Evolutionary conservation across 2,329 filamentous ascomycete species (phyloP).

Genomic region (Bipolaris sorokiniana): DNA sequence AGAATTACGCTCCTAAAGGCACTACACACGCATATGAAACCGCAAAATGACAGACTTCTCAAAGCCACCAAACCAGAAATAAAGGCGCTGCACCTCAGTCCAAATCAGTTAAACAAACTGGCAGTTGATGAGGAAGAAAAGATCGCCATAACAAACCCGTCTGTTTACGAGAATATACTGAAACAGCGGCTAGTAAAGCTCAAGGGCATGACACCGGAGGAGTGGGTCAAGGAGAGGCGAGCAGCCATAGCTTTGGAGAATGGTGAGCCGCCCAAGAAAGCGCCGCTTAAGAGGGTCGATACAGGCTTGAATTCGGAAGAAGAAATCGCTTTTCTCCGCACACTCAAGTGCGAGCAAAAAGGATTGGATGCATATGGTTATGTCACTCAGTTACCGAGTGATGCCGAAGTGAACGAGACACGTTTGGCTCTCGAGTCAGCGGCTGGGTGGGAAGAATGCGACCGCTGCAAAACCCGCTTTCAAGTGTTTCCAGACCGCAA

Average conservation of each 20-base stretch:
- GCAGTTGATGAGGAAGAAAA: conserved; percentile 81
- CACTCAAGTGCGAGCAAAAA: conserved; percentile 68
- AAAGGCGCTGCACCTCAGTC: conserved; percentile 63
- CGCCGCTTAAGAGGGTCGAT: conserved; percentile 61
- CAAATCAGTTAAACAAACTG: conserved; percentile 71
- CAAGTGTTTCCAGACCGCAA: conserved; percentile 89
- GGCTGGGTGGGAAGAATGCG: conserved; percentile 84
- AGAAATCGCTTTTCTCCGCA: conserved; percentile 58
- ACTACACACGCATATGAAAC: conserved; percentile 69
- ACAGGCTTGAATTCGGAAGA: conserved; percentile 73
- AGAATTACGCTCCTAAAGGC: conserved; percentile 58
- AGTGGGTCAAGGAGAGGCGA: conserved; percentile 71
- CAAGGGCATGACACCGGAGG: conserved; percentile 72
- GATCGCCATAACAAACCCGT: conserved; percentile 68
- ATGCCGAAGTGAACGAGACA: conserved; percentile 70
- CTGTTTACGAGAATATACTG: conserved; percentile 82
- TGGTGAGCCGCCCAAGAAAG: conserved; percentile 44
- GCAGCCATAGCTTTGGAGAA: conserved; percentile 37
- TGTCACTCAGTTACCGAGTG: conserved; percentile 69
- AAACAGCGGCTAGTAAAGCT: conserved; percentile 79
- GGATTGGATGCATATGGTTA: conserved; percentile 75
- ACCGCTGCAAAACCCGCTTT: conserved; percentile 84
- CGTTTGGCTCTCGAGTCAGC: conserved; percentile 68
- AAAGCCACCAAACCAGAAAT: conserved; percentile 60
- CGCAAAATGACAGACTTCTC: conserved; percentile 69